phyloP scores from a whole-genome alignment of 257 asterid species.

The Capsicum baccatum region DNA sequence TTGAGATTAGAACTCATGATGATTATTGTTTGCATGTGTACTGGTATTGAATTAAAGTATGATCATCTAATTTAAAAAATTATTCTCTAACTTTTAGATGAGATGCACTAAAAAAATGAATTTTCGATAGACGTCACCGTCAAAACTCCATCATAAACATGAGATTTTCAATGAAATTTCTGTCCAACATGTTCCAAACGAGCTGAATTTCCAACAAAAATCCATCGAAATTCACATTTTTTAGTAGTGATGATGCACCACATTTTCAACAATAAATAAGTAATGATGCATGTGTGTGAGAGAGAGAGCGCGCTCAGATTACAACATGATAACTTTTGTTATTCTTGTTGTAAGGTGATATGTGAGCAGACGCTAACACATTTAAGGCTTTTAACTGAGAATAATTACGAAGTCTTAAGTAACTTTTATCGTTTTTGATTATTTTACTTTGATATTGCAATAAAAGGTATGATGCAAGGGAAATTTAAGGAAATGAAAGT shows the following conservation, averaged over 20 bases:
- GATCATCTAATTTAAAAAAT: background rate
- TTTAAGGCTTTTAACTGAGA: too few species aligned
- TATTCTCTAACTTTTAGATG: background rate
- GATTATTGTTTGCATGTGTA: too few species aligned
- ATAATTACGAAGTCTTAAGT: too few species aligned
- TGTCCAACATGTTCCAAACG: background rate
- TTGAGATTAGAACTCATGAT: background rate
- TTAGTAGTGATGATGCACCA: background rate
- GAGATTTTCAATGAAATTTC: background rate
- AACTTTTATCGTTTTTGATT: too few species aligned
- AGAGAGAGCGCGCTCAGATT: too few species aligned
- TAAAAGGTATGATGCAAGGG: too few species aligned
- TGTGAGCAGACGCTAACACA: too few species aligned
- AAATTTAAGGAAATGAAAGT: too few species aligned
- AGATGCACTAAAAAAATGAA: background rate
- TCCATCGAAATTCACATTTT: background rate
- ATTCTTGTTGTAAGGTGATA: background rate
- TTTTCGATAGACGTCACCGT: background rate
- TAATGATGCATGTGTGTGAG: background rate
- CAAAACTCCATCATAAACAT: background rate
- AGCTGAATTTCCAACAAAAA: rapidly evolving
- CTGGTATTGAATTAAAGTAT: background rate
- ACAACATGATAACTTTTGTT: background rate
- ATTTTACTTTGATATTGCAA: too few species aligned
- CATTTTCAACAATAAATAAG: too few species aligned